Base-by-base conservation (phyloP, 805 yeast genomes). In the Zygosaccharomyces bisporus region DNA sequence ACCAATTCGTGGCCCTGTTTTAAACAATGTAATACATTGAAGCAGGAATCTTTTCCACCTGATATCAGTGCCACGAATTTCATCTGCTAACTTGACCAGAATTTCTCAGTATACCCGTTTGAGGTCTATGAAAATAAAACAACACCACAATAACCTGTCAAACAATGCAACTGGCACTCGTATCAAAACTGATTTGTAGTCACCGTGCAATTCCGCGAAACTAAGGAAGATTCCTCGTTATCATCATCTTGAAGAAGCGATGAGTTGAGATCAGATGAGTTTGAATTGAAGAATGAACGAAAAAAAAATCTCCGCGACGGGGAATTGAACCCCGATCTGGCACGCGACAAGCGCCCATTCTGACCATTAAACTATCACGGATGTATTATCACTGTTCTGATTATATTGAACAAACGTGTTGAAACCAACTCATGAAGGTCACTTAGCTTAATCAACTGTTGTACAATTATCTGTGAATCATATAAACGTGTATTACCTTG, bases 11-110 rank as follows among this genome's bases (percentile, higher is more conserved):
- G 99, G 10, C 95, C 95, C 41, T 85, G 79, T 2, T 76, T 73
- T n/a, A 86, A 61, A 57, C 98, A 88, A 60, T 93, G 95, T 30
- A 88, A 67, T 12, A 91, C 80, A 60, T 90, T 93, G 64, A 76
- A 93, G 67, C 90, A 88, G 6, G 97, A 90, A 63, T 93, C 99
- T 58, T 93, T 93, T 0, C 99, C 99, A 4, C 99, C 99, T 0
- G 96, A 86, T 0, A 93, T 80, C 17, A 93, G 72, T 0, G 95
- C 99, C 25, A 89, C 86, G 59, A 90, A 86, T 63, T 88, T 89
- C 99, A 93, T 91, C 29, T 4, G 8, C n/a, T 18, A n/a, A 14
- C 4, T 24, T 21, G 6, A 6, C 14, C 7, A 34, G 14, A 14
- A 13, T 7, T 24, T 20, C 29, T 12, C 3, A 23, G 10, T 6